Conservation (phyloP, 306 rosid species). For the Datisca glomerata region DNA sequence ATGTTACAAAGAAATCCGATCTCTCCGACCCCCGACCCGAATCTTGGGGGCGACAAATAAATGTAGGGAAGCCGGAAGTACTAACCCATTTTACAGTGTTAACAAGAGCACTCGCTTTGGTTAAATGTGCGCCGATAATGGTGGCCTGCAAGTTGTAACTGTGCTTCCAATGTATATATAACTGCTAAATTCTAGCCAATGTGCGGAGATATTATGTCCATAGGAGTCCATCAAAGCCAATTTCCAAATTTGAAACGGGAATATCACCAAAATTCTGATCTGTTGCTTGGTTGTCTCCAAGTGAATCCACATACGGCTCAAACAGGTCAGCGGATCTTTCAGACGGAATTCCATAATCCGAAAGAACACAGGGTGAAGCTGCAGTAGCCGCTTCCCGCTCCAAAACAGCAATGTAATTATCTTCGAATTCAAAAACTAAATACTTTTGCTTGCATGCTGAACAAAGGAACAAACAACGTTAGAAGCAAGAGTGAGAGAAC, state of each 20-base stretch:
- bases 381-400: constrained; percentile 59
- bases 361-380: constrained; percentile 58
- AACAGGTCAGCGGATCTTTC: constrained; percentile 76
- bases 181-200: too few relatives aligned
- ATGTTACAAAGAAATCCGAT: too few relatives aligned
- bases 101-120: too few relatives aligned
- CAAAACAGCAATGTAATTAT: constrained; percentile 62
- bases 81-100: too few relatives aligned
- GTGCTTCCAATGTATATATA: background rate
- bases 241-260: constrained; percentile 67
- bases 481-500: constrained; percentile 4
- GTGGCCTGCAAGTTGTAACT: constrained; percentile 6
- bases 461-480: constrained; percentile 11
- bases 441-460: constrained; percentile 74
- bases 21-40: too few relatives aligned
- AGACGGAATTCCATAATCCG: constrained; percentile 73
- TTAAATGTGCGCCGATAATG: background rate
- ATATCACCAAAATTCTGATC: constrained; percentile 41
- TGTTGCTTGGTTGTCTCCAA: constrained; percentile 25
- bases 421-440: constrained; percentile 81
- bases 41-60: too few relatives aligned
- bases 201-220: constrained; percentile 66
- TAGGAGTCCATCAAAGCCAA: constrained; percentile 60
- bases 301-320: constrained; percentile 54
- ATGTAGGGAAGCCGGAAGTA: too few relatives aligned